Percentiles rank a stretch among this genome's conserved stretches.
phyloP scores from a whole-genome alignment of 1,139 yeast species.

The Scheffersomyces segobiensis region DNA sequence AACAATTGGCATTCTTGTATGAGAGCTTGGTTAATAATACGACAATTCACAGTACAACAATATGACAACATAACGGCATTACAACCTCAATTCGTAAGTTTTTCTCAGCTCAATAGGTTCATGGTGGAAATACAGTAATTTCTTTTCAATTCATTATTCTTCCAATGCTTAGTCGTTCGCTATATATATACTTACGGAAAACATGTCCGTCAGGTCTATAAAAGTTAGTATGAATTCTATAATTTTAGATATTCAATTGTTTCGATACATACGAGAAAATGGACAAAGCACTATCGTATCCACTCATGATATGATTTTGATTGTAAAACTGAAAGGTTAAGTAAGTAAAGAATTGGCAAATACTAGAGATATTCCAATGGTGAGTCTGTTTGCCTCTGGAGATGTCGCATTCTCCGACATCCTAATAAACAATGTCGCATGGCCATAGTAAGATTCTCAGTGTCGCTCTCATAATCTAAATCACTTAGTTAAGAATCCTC shows the following conservation, averaged over 20 bases:
- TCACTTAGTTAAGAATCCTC: background rate
- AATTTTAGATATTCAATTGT: background rate
- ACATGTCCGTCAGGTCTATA: conserved; percentile 97
- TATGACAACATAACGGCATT: too few relatives aligned
- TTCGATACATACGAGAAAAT: conserved; percentile 78
- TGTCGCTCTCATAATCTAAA: background rate
- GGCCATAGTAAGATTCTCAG: background rate
- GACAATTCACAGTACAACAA: background rate
- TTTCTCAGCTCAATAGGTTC: background rate
- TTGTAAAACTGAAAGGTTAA: background rate
- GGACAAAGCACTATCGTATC: conserved; percentile 98
- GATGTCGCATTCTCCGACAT: background rate
- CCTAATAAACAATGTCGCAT: background rate
- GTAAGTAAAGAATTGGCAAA: background rate
- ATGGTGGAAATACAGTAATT: background rate
- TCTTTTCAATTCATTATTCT: background rate
- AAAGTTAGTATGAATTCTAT: conserved; percentile 8
- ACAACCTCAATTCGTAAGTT: too few relatives aligned
- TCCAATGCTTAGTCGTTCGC: background rate
- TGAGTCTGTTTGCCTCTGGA: background rate
- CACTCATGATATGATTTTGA: conserved; percentile 63
- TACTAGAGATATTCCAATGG: background rate
- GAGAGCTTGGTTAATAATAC: too few relatives aligned
- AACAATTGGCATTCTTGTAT: background rate
- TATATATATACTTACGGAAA: conserved; percentile 59